Evolutionary conservation across 1,284 basidiomycete genomes (phyloP), one percentile per base, ranked within the genome.

Genomic region (Cutaneotrichosporon mucoides): DNA sequence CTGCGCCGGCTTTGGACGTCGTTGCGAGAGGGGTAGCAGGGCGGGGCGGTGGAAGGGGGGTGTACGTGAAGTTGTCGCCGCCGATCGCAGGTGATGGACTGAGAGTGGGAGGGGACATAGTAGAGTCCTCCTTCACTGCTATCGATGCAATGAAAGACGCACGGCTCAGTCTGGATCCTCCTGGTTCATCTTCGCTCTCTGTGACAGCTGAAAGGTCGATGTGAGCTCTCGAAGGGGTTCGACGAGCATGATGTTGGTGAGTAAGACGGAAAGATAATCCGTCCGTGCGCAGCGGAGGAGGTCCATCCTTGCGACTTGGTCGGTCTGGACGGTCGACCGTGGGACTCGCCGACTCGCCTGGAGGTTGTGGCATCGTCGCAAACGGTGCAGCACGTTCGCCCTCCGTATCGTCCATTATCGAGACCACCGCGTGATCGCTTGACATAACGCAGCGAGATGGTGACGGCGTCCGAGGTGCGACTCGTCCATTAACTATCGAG

Each of bases 11-110:
- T 24, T 24, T 24, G 24, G 24, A 24, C 24, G 24, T 24, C 24
- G 24, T 24, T 24, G 24, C 24, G 24, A 24, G 24, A 24, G 24
- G 24, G 24, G 24, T 24, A 24, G 24, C 24, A 24, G 24, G 24
- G 24, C 24, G 24, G 24, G 24, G 44, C 15, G 44, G 44, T 9
- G 44, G 44, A 10, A 45, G 44, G 12, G 66, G 57, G 4, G 64
- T 67, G 35, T 63, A 66, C 1, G 55, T 48, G 47, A 63, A 66
- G 41, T 61, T 60, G 12, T 61, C 64, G 7, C 66, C 68, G n/a
- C 62, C 59, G 15, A 72, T 72, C 5, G 66, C 66, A 1, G 70
- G 70, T 8, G 70, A 72, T 10, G 70, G 69, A 35, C 66, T 68
- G 8, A 72, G 59, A 12, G 62, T 57, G 4, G 69, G 63, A 7